Evolutionary conservation across 1,139 yeast genomes (phyloP), one percentile per base, ranked within the genome.

Genomic region (Fermentozyma sake): DNA sequence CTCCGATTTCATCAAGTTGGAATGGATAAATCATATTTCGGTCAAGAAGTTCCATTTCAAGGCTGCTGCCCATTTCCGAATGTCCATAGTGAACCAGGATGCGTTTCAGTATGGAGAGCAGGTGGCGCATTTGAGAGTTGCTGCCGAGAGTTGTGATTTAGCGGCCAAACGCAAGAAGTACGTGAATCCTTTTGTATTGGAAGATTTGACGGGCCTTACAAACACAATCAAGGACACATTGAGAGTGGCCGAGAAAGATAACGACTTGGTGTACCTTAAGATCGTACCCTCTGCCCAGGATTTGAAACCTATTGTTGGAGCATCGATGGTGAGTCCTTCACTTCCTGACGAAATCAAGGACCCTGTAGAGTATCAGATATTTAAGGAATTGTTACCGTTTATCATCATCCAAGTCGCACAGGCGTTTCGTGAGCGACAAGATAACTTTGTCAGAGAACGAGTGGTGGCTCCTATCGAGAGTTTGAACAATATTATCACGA

Each of bases 231-330:
- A 54, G 4, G 63, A 62, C 1, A 61, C 68, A 2, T 50, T 79
- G n/a, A 54, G 60, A 10, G 59, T 70, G 1, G 76, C 89, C 0
- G 87, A 82, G 40, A 71, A 77, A 42, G 96, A 87, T 39, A 87
- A 87, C 47, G 91, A 85, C 45, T 61, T 86, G 43, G 77, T 87
- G 4, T 85, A 85, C 51, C 54, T 83, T 24, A 78, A 81, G 37
- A 55, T 63, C 1, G 77, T 86, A 0, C 94, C 95, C 0, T 46
- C 46, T 0, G 51, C 48, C 3, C 38, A 52, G 0, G 61, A 65
- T 2, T 44, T 79, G 4, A 60, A 75, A 1, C 48, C 60, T 0
- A 58, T 79, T 4, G 49, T 58, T 1, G 68, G 73, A 1, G 78
- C 75, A 0, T 51, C 70, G 6, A 73, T 82, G 67, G 85, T 80